A percentile compares a stretch with the other conserved stretches of the same genome.
Conservation (phyloP, 805 yeast species). For the Crinitomyces ghanaensis region DNA sequence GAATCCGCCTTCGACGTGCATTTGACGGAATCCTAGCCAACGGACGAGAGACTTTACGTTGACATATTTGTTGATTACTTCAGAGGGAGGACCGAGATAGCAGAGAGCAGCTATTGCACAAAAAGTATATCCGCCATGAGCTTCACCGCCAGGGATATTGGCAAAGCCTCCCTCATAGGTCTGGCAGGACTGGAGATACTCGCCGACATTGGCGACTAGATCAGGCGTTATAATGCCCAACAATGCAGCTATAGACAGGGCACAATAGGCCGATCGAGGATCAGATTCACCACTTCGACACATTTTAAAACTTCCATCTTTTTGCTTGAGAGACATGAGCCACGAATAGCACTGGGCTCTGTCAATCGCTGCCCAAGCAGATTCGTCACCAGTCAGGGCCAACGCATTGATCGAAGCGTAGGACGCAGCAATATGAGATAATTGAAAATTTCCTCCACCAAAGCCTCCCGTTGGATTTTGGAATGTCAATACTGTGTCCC, state of each 20-base stretch:
- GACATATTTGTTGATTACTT: constrained; percentile 26
- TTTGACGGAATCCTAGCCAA: constrained; percentile 70
- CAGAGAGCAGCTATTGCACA: constrained; percentile 68
- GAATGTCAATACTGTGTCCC: constrained; percentile 24
- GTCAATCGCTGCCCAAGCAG: constrained; percentile 35
- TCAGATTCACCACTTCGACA: constrained; percentile 75
- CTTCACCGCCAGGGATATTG: constrained; percentile 73
- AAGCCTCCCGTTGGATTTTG: constrained; percentile 47
- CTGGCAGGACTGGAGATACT: constrained; percentile 64
- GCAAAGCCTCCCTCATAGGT: constrained; percentile 95
- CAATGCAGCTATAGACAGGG: constrained; percentile 57
- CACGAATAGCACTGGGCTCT: constrained; percentile 43
- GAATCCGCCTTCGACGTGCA: constrained; percentile 69
- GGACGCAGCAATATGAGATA: constrained; percentile 74
- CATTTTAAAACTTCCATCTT: constrained; percentile 70
- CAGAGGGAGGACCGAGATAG: constrained; percentile 32
- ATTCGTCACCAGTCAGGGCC: constrained; percentile 36
- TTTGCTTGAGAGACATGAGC: constrained; percentile 51
- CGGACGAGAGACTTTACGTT: constrained; percentile 38
- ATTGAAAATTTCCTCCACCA: constrained; percentile 76
- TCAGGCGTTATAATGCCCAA: constrained; percentile 54
- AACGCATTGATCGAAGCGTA: constrained; percentile 67
- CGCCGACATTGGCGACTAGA: constrained; percentile 38
- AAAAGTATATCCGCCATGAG: constrained; percentile 95
- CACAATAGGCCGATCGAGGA: constrained; percentile 74